Conservation (phyloP, 1,284 basidiomycete species). For the Ceratobasidium sp. region DNA sequence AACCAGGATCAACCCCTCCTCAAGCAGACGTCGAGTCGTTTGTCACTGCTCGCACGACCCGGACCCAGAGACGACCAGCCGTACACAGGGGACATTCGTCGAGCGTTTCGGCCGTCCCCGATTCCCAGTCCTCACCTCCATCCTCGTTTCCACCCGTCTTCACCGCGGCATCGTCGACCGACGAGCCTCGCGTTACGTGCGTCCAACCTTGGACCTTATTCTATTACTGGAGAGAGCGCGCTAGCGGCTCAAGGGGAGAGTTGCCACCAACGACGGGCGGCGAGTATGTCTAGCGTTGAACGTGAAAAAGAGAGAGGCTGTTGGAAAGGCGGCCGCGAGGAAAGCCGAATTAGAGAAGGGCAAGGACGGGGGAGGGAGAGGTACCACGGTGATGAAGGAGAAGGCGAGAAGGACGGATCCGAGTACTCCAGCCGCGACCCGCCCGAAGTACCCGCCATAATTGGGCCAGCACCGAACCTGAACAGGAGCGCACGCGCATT, state of each 20-base stretch:
- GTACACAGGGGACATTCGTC: constrained; percentile 8
- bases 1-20: not conserved
- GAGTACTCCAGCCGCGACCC: not conserved
- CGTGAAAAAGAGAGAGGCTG: constrained; percentile 20
- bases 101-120: no score
- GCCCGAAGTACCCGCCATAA: not conserved
- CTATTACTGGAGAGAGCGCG: constrained; percentile 15
- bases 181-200: constrained; percentile 29
- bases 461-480: not conserved
- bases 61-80: not conserved
- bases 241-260: constrained; percentile 17
- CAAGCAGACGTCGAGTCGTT: not conserved
- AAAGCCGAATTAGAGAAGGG: not conserved
- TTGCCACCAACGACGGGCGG: not conserved
- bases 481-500: constrained; percentile 10
- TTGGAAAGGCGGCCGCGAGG: not conserved
- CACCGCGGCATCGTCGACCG: constrained; percentile 31
- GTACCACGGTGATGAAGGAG: no score
- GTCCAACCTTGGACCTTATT: constrained; percentile 27
- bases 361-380: no score
- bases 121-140: not conserved
- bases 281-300: constrained; percentile 26
- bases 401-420: constrained; percentile 4
- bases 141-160: not conserved
- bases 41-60: not conserved